A percentile compares a stretch with the other conserved stretches of the same genome.
Conservation (phyloP, 1,139 yeast species). For the Arxiozyma slooffiae region DNA sequence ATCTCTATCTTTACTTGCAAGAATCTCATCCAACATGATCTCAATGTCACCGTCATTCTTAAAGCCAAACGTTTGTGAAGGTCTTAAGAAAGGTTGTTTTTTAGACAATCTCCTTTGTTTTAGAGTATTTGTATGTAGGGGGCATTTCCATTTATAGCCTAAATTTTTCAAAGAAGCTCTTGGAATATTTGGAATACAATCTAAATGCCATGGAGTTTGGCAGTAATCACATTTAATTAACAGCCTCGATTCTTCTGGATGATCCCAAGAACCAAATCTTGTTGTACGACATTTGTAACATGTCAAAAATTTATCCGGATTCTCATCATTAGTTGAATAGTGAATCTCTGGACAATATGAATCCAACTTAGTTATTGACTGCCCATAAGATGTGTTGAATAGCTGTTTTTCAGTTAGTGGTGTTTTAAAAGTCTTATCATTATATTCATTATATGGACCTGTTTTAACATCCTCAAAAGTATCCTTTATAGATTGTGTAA, state of each 20-base stretch:
- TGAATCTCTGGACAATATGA: slow-evolving; percentile 45
- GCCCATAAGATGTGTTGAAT: slow-evolving; percentile 37
- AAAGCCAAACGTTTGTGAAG: slow-evolving; percentile 47
- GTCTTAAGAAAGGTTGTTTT: slow-evolving; percentile 50
- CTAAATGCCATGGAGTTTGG: slow-evolving; percentile 81
- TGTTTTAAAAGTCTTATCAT: slow-evolving; percentile 44
- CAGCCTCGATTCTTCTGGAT: slow-evolving; percentile 33
- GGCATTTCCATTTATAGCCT: slow-evolving; percentile 88
- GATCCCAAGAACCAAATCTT: slow-evolving; percentile 45
- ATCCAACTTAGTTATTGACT: slow-evolving; percentile 32
- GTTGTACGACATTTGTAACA: slow-evolving; percentile 63
- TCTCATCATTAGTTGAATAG: slow-evolving; percentile 24
- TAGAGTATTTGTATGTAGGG: slow-evolving; percentile 50
- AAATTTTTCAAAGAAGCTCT: slow-evolving; percentile 63
- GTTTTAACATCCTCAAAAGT: slow-evolving; percentile 65
- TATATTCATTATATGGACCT: slow-evolving; percentile 63
- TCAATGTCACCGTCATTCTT: slow-evolving; percentile 64
- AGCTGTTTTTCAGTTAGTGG: slow-evolving; percentile 33
- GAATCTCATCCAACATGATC: slow-evolving; percentile 38
- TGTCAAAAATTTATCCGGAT: slow-evolving; percentile 46
- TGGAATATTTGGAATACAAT: slow-evolving; percentile 68
- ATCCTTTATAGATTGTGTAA: slow-evolving; percentile 63
- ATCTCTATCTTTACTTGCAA: slow-evolving; percentile 17
- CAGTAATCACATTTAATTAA: slow-evolving; percentile 81
- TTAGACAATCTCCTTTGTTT: slow-evolving; percentile 36